Evolutionary conservation across 306 rosid species (phyloP).

Genomic region (Lagenaria siceraria): DNA sequence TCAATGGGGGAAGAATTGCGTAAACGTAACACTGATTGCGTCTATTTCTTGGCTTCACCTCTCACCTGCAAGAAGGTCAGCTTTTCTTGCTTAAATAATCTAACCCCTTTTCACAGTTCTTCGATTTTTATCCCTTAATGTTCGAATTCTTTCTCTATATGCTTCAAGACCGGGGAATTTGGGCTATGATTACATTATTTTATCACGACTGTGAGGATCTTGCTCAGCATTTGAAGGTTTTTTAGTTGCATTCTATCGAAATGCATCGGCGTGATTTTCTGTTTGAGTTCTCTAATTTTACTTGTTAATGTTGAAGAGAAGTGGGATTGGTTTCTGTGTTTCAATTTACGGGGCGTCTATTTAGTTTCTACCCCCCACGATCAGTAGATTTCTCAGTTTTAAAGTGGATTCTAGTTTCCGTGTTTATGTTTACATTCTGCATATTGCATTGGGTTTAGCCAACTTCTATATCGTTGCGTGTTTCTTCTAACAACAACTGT

Average conservation of each 20-base stretch:
- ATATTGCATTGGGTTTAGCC: neutral
- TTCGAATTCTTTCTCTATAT: neutral
- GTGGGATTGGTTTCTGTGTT: neutral
- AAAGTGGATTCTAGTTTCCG: neutral
- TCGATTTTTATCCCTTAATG: neutral
- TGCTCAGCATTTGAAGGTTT: conserved; percentile 21
- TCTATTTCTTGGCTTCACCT: conserved; percentile 79
- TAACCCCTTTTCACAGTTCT: neutral
- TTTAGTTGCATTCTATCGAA: neutral
- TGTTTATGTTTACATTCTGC: neutral
- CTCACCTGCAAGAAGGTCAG: conserved; percentile 86
- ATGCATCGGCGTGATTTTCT: neutral
- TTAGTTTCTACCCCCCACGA: neutral
- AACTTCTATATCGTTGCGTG: too few species aligned
- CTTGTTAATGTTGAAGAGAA: neutral
- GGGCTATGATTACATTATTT: neutral
- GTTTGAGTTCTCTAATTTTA: neutral
- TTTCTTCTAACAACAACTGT: neutral
- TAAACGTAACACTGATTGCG: conserved; percentile 71
- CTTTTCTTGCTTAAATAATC: neutral
- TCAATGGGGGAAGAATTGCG: conserved; percentile 54
- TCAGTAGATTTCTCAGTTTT: neutral
- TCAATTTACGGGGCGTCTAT: neutral
- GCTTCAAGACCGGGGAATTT: neutral
- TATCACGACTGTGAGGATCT: conserved; percentile 16